These are phyloP conservation scores for Aspergillus glaucus DNA, from an alignment of 2,329 filamentous ascomycete genomes.

Conservation along the genomic window DNA sequence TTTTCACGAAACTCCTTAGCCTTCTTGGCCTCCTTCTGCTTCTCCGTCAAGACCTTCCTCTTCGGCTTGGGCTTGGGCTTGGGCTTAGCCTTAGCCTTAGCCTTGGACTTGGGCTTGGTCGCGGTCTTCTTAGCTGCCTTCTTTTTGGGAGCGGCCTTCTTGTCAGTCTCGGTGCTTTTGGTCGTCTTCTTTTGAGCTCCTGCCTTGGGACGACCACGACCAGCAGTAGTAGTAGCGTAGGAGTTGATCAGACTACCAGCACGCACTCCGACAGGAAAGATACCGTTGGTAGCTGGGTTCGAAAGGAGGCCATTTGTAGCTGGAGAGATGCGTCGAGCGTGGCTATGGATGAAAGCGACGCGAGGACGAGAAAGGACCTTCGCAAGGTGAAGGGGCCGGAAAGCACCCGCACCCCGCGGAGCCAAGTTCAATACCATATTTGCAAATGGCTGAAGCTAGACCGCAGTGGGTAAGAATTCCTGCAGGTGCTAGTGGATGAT, in stretches of 20 bases:
- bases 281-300: slow-evolving; percentile 7
- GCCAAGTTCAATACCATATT: slow-evolving; percentile 29
- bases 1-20: slow-evolving; percentile 23
- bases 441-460: slow-evolving; percentile 1
- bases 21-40: slow-evolving; percentile 24
- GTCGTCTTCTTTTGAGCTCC: slow-evolving; percentile 14
- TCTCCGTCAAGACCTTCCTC: slow-evolving; percentile 26
- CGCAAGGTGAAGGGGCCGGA: slow-evolving; percentile 23
- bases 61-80: slow-evolving; percentile 19
- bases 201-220: slow-evolving; percentile 23
- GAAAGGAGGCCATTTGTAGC: slow-evolving; percentile 10
- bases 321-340: slow-evolving; percentile 22
- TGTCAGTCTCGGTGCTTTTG: slow-evolving; percentile 1
- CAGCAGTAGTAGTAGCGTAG: slow-evolving; percentile 28
- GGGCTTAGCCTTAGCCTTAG: slow-evolving; percentile 18
- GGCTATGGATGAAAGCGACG: slow-evolving; percentile 19
- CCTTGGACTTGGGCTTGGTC: slow-evolving; percentile 12
- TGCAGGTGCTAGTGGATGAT: neutral
- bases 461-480: neutral
- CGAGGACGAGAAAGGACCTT: slow-evolving; percentile 20
- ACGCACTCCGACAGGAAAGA: slow-evolving; percentile 10
- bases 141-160: slow-evolving; percentile 15
- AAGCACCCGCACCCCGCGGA: slow-evolving; percentile 24
- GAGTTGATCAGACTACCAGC: slow-evolving; percentile 17
- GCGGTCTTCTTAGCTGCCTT: neutral